phyloP scores from a whole-genome alignment of 2,329 filamentous ascomycete species.

The Pyricularia pennisetigena region DNA sequence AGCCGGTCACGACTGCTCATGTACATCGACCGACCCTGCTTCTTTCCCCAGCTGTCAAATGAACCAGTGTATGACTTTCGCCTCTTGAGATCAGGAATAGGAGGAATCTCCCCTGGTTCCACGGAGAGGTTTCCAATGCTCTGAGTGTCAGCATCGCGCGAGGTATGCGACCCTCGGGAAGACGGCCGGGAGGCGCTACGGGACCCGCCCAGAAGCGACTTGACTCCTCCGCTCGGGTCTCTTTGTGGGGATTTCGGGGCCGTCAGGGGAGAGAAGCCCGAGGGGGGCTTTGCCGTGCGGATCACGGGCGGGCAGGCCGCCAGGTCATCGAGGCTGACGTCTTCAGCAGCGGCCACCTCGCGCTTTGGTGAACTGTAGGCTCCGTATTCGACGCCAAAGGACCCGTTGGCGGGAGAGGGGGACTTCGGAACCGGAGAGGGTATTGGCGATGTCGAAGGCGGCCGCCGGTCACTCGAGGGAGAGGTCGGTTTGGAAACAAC shows the following conservation, averaged over 20 bases:
- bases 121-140: slow-evolving; percentile 57
- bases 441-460: slow-evolving; percentile 10
- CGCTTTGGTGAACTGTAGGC: slow-evolving; percentile 45
- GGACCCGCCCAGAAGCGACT: slow-evolving; percentile 44
- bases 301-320: slow-evolving; percentile 61
- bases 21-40: slow-evolving; percentile 49
- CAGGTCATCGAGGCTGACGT: slow-evolving; percentile 45
- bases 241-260: slow-evolving; percentile 45
- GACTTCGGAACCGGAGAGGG: slow-evolving; percentile 21
- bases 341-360: slow-evolving; percentile 36
- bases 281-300: slow-evolving; percentile 72
- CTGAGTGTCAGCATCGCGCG: slow-evolving; percentile 45
- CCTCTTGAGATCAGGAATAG: slow-evolving; percentile 37
- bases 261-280: slow-evolving; percentile 64
- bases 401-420: slow-evolving; percentile 32
- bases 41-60: slow-evolving; percentile 51
- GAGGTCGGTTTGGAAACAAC: slow-evolving; percentile 59
- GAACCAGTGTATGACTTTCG: slow-evolving; percentile 33
- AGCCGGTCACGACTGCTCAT: slow-evolving; percentile 64
- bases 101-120: slow-evolving; percentile 40
- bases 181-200: slow-evolving; percentile 44
- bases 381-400: slow-evolving; percentile 67
- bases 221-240: slow-evolving; percentile 39
- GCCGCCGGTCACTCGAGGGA: slow-evolving; percentile 51
- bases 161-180: slow-evolving; percentile 45